Conservation (phyloP, 768 basidiomycete genomes). For the Xerocomellus intermedius region DNA sequence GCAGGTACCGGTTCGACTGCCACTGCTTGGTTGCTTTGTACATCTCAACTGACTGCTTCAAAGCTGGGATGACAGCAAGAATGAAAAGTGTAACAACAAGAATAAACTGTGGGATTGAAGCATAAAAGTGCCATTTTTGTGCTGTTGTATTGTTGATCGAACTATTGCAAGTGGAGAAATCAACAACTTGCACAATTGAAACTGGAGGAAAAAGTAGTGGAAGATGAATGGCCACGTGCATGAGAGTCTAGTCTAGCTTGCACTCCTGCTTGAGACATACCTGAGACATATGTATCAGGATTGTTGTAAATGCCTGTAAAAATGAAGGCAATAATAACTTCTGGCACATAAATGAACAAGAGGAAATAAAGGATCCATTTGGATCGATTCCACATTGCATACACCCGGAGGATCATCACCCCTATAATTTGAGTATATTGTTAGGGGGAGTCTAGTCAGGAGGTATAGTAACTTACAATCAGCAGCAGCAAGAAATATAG, state of each 20-base stretch:
- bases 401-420: constrained; percentile 4
- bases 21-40: constrained; percentile 3
- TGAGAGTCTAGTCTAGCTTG: too few species aligned
- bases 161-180: too few species aligned
- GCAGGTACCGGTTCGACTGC: constrained; percentile 8
- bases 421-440: not conserved
- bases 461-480: constrained; percentile 2
- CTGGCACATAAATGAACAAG: not conserved
- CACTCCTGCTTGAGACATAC: too few species aligned
- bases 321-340: not conserved
- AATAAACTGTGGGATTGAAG: not conserved
- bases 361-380: not conserved
- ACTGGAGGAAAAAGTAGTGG: not conserved
- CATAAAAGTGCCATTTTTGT: not conserved
- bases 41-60: not conserved
- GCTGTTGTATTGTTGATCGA: too few species aligned
- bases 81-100: not conserved
- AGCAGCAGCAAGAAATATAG: not conserved
- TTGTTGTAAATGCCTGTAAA: not conserved
- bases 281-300: not conserved
- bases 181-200: not conserved
- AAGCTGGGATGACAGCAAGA: not conserved
- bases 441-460: not conserved
- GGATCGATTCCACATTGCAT: not conserved
- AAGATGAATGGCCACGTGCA: too few species aligned